Evolutionary conservation across 345 rosid genomes (phyloP).

Genomic region (Eutrema yunnanense): DNA sequence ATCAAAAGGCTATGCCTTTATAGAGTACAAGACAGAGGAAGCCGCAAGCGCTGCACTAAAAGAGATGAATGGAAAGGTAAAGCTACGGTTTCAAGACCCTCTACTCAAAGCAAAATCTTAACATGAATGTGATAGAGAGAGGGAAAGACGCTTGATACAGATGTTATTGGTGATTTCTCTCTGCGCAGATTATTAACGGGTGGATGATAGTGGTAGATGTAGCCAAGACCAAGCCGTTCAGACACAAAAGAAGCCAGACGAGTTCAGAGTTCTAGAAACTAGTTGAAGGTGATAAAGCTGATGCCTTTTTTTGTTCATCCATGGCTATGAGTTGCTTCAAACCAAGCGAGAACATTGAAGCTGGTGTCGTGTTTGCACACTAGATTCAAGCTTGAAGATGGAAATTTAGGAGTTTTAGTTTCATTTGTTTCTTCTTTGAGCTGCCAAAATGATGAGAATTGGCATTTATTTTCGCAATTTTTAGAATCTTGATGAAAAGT

Average conservation of each 20-base stretch:
- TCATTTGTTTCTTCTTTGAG: neutral
- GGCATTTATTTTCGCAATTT: neutral
- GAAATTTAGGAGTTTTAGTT: neutral
- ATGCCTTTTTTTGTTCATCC: neutral
- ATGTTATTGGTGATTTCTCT: neutral
- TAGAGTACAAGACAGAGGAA: slow-evolving; percentile 87
- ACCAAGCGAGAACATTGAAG: neutral
- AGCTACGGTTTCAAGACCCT: neutral
- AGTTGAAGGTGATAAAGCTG: neutral
- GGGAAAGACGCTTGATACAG: slow-evolving; percentile 1
- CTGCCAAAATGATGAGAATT: neutral
- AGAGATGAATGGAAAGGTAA: slow-evolving; percentile 97
- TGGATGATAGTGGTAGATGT: slow-evolving; percentile 99
- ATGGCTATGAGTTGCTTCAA: neutral
- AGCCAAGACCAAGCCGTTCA: slow-evolving; percentile 57
- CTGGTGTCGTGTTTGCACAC: neutral
- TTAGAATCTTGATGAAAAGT: neutral
- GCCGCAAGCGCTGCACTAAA: slow-evolving; percentile 80
- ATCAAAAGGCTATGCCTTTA: slow-evolving; percentile 88
- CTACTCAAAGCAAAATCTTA: neutral
- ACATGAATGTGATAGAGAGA: neutral
- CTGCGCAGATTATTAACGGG: slow-evolving; percentile 83
- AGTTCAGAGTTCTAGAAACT: neutral
- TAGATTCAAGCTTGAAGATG: neutral
- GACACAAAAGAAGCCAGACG: slow-evolving; percentile 28